A percentile compares a stretch with the other conserved stretches of the same genome.
Evolutionary conservation across 768 basidiomycete species (phyloP).

Genomic region (Vishniacozyma victoriae): DNA sequence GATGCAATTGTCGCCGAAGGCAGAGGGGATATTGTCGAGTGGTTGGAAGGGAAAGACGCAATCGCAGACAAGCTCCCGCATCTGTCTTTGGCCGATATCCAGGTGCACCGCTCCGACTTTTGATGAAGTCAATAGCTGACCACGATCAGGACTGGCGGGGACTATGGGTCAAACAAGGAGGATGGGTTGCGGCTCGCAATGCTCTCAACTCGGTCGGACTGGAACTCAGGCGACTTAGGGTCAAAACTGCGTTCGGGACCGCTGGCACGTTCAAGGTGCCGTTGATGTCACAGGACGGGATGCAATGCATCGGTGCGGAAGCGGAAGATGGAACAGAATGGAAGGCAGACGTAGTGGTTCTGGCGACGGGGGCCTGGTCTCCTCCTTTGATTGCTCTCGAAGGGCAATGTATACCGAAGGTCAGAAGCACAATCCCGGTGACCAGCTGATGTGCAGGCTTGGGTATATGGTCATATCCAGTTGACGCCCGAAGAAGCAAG

Average conservation of each 20-base stretch:
- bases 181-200: slow-evolving; percentile 43
- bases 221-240: slow-evolving; percentile 27
- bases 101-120: slow-evolving; percentile 7
- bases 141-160: slow-evolving; percentile 40
- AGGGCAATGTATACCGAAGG: slow-evolving; percentile 43
- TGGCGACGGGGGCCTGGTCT: slow-evolving; percentile 45
- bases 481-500: slow-evolving; percentile 37
- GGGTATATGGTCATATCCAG: slow-evolving; percentile 43
- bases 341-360: slow-evolving; percentile 36
- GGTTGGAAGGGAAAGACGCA: slow-evolving; percentile 24
- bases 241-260: slow-evolving; percentile 30
- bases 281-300: slow-evolving; percentile 20
- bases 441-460: slow-evolving; percentile 11
- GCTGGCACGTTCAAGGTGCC: slow-evolving; percentile 35
- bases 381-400: slow-evolving; percentile 38
- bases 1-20: slow-evolving; percentile 13
- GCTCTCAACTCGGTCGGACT: slow-evolving; percentile 35
- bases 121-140: not conserved
- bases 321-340: slow-evolving; percentile 33
- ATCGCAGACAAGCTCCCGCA: slow-evolving; percentile 25
- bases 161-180: slow-evolving; percentile 25
- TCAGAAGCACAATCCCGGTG: slow-evolving; percentile 1
- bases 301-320: slow-evolving; percentile 27
- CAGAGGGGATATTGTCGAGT: slow-evolving; percentile 16
- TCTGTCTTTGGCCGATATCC: slow-evolving; percentile 15